Evolutionary conservation across 1,139 yeast genomes (phyloP).

Genomic region (Saccharomyces pastorianus): DNA sequence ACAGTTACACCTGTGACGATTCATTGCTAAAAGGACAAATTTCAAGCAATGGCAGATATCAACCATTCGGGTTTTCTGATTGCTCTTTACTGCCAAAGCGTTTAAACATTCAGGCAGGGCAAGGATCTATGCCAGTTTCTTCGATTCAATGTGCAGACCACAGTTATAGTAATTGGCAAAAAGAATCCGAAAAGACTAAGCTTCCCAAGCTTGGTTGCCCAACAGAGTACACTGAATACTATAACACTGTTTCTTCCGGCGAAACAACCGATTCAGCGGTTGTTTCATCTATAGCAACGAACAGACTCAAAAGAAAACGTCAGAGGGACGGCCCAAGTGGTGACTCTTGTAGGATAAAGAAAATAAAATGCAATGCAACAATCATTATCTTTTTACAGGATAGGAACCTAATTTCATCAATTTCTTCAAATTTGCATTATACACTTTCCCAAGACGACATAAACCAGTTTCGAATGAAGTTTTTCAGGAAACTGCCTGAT

Average conservation of each 20-base stretch:
- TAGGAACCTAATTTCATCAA: slow-evolving; percentile 12
- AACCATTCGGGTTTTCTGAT: background rate
- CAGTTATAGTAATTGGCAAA: background rate
- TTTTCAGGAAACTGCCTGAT: slow-evolving; percentile 10
- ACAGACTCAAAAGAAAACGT: slow-evolving; percentile 30
- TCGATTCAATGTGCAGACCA: background rate
- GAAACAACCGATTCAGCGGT: background rate
- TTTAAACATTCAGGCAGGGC: background rate
- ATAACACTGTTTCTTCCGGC: background rate
- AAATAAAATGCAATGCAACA: slow-evolving; percentile 69
- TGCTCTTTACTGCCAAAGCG: background rate
- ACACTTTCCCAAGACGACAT: slow-evolving; percentile 14
- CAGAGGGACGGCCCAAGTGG: slow-evolving; percentile 73
- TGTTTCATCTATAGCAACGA: background rate
- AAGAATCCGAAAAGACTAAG: background rate
- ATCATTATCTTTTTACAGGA: slow-evolving; percentile 33
- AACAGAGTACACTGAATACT: background rate
- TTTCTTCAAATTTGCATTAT: slow-evolving; percentile 16
- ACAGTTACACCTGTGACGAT: background rate
- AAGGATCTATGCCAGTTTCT: background rate
- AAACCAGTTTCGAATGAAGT: slow-evolving; percentile 5
- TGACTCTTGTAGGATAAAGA: slow-evolving; percentile 62
- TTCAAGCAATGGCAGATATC: background rate
- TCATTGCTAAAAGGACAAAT: background rate
- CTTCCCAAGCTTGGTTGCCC: background rate